A percentile compares a stretch with the other conserved stretches of the same genome.
These are phyloP conservation scores for Casuarina cunninghamiana DNA, from an alignment of 306 rosid genomes.

Conservation along the genomic window DNA sequence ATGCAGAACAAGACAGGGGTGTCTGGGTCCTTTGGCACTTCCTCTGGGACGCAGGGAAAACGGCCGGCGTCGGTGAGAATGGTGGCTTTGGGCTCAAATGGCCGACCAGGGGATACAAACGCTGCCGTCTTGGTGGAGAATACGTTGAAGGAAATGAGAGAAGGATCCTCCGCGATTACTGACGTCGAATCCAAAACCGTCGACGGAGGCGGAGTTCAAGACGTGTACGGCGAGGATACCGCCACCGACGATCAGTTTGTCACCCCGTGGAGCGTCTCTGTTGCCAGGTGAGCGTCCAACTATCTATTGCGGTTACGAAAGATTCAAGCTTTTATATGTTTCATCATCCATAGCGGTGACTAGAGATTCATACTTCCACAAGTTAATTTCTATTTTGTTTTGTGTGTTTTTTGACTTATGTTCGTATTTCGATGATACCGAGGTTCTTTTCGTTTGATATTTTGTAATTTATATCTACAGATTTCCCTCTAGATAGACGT, in stretches of 20 bases:
- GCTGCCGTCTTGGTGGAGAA: slow-evolving; percentile 59
- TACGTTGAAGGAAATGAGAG: slow-evolving; percentile 40
- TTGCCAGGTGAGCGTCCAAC: slow-evolving; percentile 63
- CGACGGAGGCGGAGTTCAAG: slow-evolving; percentile 57
- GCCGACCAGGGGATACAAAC: slow-evolving; percentile 50
- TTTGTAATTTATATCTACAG: background rate
- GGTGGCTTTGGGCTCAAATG: slow-evolving; percentile 47
- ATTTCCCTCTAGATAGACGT: background rate
- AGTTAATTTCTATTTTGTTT: background rate
- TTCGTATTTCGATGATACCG: background rate
- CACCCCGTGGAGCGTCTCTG: slow-evolving; percentile 89
- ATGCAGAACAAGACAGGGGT: slow-evolving; percentile 48
- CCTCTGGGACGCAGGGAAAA: slow-evolving; percentile 41
- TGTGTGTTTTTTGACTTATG: background rate
- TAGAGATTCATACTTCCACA: background rate
- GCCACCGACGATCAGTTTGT: slow-evolving; percentile 76
- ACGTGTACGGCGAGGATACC: slow-evolving; percentile 64
- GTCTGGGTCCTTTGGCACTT: slow-evolving; percentile 35
- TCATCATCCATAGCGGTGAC: background rate
- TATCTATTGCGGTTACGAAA: background rate
- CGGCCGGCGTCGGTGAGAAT: slow-evolving; percentile 40
- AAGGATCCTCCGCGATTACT: slow-evolving; percentile 31
- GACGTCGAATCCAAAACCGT: slow-evolving; percentile 41
- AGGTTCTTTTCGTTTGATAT: background rate
- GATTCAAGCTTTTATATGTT: background rate